Percentiles rank a stretch among this genome's conserved stretches.
These are phyloP conservation scores for Debaryomycetaceae sp. DNA, from an alignment of 1,139 yeast genomes.

Conservation along the genomic window DNA sequence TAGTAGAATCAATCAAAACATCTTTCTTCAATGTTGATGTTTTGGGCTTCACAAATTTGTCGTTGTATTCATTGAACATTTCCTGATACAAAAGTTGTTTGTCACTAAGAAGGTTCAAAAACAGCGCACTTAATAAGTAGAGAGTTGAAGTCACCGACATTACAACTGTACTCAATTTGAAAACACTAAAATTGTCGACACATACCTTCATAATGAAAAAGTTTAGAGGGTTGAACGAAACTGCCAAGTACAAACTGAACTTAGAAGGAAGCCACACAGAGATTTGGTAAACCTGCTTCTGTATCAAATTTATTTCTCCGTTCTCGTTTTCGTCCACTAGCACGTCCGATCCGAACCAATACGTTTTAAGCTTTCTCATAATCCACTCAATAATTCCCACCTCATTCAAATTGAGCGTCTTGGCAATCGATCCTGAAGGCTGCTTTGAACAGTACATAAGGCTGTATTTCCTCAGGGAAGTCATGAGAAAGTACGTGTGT, in stretches of 20 bases:
- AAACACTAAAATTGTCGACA: conserved; percentile 29
- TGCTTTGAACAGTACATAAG: conserved; percentile 31
- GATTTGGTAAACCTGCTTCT: conserved; percentile 48
- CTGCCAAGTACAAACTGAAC: conserved; percentile 44
- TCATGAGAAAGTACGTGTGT: conserved; percentile 30
- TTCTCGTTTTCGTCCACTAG: conserved; percentile 11
- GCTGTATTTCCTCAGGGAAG: conserved; percentile 36
- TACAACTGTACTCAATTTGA: conserved; percentile 21
- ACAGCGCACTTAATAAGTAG: conserved; percentile 42
- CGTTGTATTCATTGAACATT: conserved; percentile 60
- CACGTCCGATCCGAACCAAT: neutral
- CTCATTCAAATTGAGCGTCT: conserved; percentile 18
- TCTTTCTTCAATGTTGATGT: conserved; percentile 54
- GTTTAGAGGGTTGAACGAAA: conserved; percentile 57
- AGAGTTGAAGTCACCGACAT: conserved; percentile 38
- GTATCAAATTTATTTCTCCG: conserved; percentile 15
- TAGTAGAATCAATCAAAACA: conserved; percentile 62
- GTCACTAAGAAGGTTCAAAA: conserved; percentile 51
- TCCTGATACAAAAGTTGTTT: conserved; percentile 61
- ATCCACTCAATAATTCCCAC: conserved; percentile 1
- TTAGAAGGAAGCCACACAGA: conserved; percentile 59
- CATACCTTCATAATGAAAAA: conserved; percentile 36
- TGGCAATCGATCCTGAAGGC: conserved; percentile 39
- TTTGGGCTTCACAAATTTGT: conserved; percentile 64
- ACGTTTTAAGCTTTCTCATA: neutral